phyloP scores from a whole-genome alignment of 352 stramenopile species.

The Pythium pectinolyticum region DNA sequence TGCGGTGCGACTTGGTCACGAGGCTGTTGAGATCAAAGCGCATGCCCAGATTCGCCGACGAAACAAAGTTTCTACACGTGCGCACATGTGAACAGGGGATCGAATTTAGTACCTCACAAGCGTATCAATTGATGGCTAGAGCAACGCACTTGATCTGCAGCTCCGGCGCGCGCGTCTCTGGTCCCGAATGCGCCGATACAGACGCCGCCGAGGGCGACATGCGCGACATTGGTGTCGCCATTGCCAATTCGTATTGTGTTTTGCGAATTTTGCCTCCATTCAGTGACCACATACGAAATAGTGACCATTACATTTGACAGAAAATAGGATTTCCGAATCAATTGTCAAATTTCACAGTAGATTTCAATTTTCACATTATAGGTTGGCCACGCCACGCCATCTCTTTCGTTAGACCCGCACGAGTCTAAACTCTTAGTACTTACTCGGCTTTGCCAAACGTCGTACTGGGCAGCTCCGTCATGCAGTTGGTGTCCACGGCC shows the following conservation, averaged over 20 bases:
- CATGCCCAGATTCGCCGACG: constrained; percentile 78
- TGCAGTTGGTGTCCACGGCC: constrained; percentile 12
- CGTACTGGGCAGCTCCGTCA: constrained; percentile 6
- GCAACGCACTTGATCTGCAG: constrained; percentile 66
- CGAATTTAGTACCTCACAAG: too few species aligned
- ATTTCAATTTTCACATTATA: too few species aligned
- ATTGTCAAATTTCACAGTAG: too few species aligned
- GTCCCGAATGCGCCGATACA: neutral
- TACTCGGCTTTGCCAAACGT: constrained; percentile 6
- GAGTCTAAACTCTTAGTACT: neutral
- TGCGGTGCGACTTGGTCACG: constrained; percentile 71
- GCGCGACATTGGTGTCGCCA: neutral
- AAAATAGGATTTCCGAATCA: neutral
- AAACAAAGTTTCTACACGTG: constrained; percentile 68
- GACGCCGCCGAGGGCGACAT: neutral
- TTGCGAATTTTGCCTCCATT: neutral
- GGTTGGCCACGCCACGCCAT: too few species aligned
- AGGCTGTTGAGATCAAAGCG: constrained; percentile 75
- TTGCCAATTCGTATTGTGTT: constrained; percentile 2
- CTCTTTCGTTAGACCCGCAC: neutral
- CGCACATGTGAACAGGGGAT: too few species aligned
- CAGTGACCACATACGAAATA: neutral
- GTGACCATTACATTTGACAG: constrained; percentile 1
- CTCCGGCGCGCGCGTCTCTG: constrained; percentile 18
- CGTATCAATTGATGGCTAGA: neutral